Conservation (phyloP, 2,329 filamentous ascomycete species). For the Hymenoscyphus fructigenus region DNA sequence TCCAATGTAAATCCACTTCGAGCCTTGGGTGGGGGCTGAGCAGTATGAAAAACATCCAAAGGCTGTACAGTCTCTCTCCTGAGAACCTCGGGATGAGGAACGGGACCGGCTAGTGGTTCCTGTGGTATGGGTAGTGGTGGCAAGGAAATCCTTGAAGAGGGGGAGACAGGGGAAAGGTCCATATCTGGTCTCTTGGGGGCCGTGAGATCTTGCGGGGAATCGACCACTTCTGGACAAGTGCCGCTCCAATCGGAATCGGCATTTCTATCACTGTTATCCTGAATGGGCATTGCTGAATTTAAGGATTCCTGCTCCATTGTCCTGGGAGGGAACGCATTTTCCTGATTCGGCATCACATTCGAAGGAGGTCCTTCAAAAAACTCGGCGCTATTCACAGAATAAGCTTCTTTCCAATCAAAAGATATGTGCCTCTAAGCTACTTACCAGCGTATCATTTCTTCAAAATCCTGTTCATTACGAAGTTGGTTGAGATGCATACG, state of each 20-base stretch:
- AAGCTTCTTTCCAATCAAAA: constrained; percentile 10
- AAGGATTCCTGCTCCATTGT: constrained; percentile 9
- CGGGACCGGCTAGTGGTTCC: constrained; percentile 9
- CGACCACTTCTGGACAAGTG: constrained; percentile 25
- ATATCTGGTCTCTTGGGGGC: constrained; percentile 20
- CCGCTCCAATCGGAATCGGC: constrained; percentile 12
- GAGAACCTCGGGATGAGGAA: constrained; percentile 16
- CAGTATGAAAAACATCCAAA: constrained; percentile 23
- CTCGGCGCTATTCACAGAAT: constrained; percentile 24
- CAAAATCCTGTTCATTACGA: constrained; percentile 39
- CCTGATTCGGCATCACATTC: constrained; percentile 14
- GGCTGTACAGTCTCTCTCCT: constrained; percentile 29
- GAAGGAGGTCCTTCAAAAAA: constrained; percentile 21
- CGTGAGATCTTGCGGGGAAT: constrained; percentile 20
- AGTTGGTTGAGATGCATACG: constrained; percentile 57
- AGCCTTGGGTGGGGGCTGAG: constrained; percentile 8
- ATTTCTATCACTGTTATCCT: constrained; percentile 6
- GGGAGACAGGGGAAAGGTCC: constrained; percentile 2
- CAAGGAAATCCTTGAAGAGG: neutral
- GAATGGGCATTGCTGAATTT: constrained; percentile 7
- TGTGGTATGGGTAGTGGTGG: constrained; percentile 6
- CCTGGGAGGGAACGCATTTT: constrained; percentile 12
- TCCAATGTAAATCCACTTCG: constrained; percentile 23
- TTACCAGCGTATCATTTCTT: constrained; percentile 49
- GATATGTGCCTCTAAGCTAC: constrained; percentile 20